Conservation (phyloP, 805 yeast genomes). For the Torulaspora microellipsoides region DNA sequence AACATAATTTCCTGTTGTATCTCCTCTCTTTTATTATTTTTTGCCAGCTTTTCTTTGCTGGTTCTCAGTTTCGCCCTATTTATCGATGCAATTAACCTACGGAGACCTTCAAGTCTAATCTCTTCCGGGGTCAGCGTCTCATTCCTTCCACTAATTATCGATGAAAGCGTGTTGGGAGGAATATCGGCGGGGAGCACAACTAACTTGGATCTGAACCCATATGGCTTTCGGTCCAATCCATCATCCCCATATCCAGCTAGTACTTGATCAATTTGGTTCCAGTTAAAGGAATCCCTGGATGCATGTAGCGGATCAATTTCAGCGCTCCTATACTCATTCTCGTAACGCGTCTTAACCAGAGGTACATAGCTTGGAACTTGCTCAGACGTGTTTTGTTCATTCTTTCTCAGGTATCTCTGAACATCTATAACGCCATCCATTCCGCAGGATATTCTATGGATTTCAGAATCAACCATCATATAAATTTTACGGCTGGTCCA, state of each 20-base stretch:
- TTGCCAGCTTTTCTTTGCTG: slow-evolving; percentile 37
- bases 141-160: slow-evolving; percentile 41
- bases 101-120: slow-evolving; percentile 83
- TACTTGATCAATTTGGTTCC: slow-evolving; percentile 89
- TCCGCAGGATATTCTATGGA: slow-evolving; percentile 77
- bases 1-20: slow-evolving; percentile 71
- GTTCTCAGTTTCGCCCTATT: slow-evolving; percentile 52
- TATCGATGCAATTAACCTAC: slow-evolving; percentile 59
- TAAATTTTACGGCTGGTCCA: slow-evolving; percentile 62
- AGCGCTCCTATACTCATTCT: slow-evolving; percentile 56
- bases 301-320: slow-evolving; percentile 51
- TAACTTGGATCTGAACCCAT: slow-evolving; percentile 67
- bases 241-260: slow-evolving; percentile 89
- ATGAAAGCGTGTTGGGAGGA: slow-evolving; percentile 44
- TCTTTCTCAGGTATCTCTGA: slow-evolving; percentile 56
- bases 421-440: slow-evolving; percentile 70
- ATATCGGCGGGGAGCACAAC: slow-evolving; percentile 79
- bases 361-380: slow-evolving; percentile 43
- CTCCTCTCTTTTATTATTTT: slow-evolving; percentile 40
- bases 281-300: slow-evolving; percentile 57
- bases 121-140: slow-evolving; percentile 79
- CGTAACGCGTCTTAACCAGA: slow-evolving; percentile 73
- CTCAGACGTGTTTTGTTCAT: slow-evolving; percentile 31
- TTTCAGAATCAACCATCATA: slow-evolving; percentile 72
- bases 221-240: slow-evolving; percentile 46